Conservation (phyloP, 2,329 filamentous ascomycete genomes). For the Seiridium unicorne region DNA sequence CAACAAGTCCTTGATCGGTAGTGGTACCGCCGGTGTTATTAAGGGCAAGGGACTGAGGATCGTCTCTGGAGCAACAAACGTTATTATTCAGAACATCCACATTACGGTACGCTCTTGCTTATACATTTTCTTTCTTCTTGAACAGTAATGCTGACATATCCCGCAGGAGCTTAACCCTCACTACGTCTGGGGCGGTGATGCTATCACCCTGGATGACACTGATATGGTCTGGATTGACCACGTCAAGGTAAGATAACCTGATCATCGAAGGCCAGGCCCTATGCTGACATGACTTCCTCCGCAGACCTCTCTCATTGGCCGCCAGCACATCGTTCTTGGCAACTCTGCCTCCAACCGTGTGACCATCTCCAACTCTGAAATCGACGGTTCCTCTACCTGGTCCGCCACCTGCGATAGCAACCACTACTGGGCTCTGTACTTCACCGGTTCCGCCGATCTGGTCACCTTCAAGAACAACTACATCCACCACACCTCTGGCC, state of each 20-base stretch:
- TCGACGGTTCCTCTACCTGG: conserved; percentile 38
- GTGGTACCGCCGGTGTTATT: conserved; percentile 52
- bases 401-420: conserved; percentile 40
- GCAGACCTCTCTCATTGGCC: conserved; percentile 35
- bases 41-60: conserved; percentile 26
- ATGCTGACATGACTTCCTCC: conserved; percentile 3
- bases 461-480: conserved; percentile 42
- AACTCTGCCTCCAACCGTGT: conserved; percentile 31
- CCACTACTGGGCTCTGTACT: conserved; percentile 44
- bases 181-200: conserved; percentile 61
- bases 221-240: conserved; percentile 19
- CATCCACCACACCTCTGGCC: conserved; percentile 40
- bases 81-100: conserved; percentile 50
- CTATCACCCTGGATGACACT: conserved; percentile 38
- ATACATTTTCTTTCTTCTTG: too few relatives aligned
- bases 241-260: conserved; percentile 12
- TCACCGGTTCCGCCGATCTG: conserved; percentile 35
- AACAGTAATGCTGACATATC: too few relatives aligned
- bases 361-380: conserved; percentile 43
- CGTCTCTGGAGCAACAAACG: conserved; percentile 43
- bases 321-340: conserved; percentile 39
- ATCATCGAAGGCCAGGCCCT: neutral
- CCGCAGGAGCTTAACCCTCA: conserved; percentile 47
- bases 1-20: conserved; percentile 58
- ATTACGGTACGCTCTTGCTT: conserved; percentile 33